phyloP scores from a whole-genome alignment of 805 yeast species.

The Starmerella floricola region DNA sequence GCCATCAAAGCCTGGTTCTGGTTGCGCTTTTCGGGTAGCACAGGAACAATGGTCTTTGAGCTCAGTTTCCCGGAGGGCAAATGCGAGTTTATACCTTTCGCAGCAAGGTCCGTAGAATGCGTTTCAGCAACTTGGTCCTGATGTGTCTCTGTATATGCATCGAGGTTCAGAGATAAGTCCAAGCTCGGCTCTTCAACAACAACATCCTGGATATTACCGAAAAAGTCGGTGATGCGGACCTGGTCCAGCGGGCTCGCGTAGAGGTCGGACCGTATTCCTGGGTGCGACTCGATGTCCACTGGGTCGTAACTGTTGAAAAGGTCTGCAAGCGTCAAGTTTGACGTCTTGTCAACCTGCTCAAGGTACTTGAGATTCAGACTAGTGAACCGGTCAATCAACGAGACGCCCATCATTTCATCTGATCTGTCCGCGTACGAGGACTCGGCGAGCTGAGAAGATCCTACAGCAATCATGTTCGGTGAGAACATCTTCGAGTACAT shows the following conservation, averaged over 20 bases:
- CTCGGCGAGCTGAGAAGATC: conserved; percentile 78
- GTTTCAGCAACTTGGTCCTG: background rate
- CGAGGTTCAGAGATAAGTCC: conserved; percentile 7
- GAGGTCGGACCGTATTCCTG: conserved; percentile 82
- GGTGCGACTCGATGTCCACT: conserved; percentile 77
- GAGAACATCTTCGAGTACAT: conserved; percentile 89
- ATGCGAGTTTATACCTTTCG: too few relatives aligned
- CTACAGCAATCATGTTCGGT: conserved; percentile 86
- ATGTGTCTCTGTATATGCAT: background rate
- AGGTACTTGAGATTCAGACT: conserved; percentile 80
- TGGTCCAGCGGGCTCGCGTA: conserved; percentile 52
- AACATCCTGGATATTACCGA: conserved; percentile 80
- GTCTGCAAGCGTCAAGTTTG: conserved; percentile 65
- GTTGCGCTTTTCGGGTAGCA: background rate
- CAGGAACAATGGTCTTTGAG: too few relatives aligned
- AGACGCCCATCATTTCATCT: conserved; percentile 91
- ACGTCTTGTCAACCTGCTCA: conserved; percentile 67
- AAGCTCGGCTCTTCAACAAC: conserved; percentile 46
- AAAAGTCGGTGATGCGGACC: conserved; percentile 80
- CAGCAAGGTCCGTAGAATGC: too few relatives aligned
- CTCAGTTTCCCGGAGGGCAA: too few relatives aligned
- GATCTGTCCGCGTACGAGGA: conserved; percentile 92
- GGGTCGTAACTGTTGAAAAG: conserved; percentile 73
- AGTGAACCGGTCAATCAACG: conserved; percentile 93
- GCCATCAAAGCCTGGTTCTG: background rate